A percentile compares a stretch with the other conserved stretches of the same genome.
These are phyloP conservation scores for Daldinia loculata DNA, from an alignment of 495 filamentous ascomycete species.

Conservation along the genomic window DNA sequence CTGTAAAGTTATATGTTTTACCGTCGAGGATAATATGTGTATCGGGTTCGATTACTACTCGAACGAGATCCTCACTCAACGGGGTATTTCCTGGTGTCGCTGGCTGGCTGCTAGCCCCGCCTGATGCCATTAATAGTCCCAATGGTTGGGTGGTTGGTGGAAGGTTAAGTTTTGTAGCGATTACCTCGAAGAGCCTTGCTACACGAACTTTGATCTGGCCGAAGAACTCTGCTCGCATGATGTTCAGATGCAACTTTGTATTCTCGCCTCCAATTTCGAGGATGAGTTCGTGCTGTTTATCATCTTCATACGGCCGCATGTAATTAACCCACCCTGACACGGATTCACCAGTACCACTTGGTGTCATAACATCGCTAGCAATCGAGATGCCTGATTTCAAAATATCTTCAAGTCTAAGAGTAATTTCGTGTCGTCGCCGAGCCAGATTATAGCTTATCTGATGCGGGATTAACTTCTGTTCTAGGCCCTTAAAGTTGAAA, in stretches of 20 bases:
- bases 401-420: slow-evolving; percentile 83
- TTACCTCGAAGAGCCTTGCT: slow-evolving; percentile 75
- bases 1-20: slow-evolving; percentile 48
- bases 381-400: slow-evolving; percentile 83
- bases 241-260: slow-evolving; percentile 67
- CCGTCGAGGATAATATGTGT: slow-evolving; percentile 78
- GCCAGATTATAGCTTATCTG: slow-evolving; percentile 78
- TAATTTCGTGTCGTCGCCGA: slow-evolving; percentile 75
- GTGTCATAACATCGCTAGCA: slow-evolving; percentile 52
- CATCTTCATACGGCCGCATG: slow-evolving; percentile 83
- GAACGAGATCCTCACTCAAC: slow-evolving; percentile 74
- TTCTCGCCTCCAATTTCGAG: slow-evolving; percentile 78
- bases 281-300: slow-evolving; percentile 74
- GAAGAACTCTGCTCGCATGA: slow-evolving; percentile 73
- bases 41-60: slow-evolving; percentile 71
- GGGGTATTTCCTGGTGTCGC: slow-evolving; percentile 75
- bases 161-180: slow-evolving; percentile 81
- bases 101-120: slow-evolving; percentile 61
- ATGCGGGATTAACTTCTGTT: slow-evolving; percentile 86
- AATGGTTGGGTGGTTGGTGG: slow-evolving; percentile 69
- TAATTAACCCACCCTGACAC: slow-evolving; percentile 74
- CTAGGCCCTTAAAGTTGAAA: slow-evolving; percentile 89
- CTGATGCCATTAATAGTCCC: slow-evolving; percentile 70
- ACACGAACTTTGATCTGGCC: slow-evolving; percentile 73
- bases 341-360: slow-evolving; percentile 40